These are phyloP conservation scores for Umbelopsis ramanniana DNA, from an alignment of 192 early-diverging fungal species.

Conservation along the genomic window DNA sequence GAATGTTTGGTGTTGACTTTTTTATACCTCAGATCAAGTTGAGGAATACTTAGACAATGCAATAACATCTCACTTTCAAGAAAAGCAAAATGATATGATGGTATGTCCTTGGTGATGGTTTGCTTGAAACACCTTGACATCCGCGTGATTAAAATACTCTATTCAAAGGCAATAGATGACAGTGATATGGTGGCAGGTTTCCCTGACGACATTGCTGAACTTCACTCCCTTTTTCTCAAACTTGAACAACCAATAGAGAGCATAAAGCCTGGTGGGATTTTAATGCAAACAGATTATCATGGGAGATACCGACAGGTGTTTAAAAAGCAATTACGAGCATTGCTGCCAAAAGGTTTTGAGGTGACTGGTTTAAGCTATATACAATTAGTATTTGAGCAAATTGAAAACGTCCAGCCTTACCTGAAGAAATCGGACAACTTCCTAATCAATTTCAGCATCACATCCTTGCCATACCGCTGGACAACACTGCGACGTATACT, in stretches of 20 bases:
- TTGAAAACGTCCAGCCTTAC: neutral
- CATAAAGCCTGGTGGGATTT: neutral
- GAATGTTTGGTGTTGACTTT: neutral
- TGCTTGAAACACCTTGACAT: too few species aligned
- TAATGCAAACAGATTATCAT: neutral
- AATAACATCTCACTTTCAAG: neutral
- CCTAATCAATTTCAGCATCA: conserved; percentile 8
- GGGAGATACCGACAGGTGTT: neutral
- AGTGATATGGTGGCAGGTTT: neutral
- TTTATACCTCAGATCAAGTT: conserved; percentile 3
- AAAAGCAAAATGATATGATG: neutral
- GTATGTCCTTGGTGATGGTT: neutral
- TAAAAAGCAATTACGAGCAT: neutral
- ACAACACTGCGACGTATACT: neutral
- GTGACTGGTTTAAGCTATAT: neutral
- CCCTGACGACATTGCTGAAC: neutral
- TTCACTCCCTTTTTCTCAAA: neutral
- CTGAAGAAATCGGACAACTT: neutral
- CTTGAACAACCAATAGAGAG: conserved; percentile 16
- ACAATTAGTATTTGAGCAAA: neutral
- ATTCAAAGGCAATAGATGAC: too few species aligned
- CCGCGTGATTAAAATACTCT: too few species aligned
- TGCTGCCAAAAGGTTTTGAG: neutral
- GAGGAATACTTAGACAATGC: neutral
- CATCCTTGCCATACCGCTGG: conserved; percentile 8